Percentiles rank a stretch among this genome's conserved stretches.
Evolutionary conservation across 2,329 filamentous ascomycete species (phyloP).

Genomic region (Verticillium longisporum): DNA sequence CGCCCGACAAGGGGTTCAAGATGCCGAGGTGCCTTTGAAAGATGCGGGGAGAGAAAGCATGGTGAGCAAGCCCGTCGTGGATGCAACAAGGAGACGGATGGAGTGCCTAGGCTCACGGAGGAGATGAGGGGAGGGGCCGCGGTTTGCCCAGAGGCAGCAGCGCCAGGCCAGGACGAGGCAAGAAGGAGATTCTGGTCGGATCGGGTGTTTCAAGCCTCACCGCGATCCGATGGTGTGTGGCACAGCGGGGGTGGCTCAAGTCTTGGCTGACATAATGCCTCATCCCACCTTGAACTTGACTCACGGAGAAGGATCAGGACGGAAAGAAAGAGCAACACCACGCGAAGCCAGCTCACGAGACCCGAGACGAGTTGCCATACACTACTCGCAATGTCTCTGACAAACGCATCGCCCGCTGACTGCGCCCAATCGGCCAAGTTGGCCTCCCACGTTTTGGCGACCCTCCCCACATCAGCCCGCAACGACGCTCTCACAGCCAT

Average conservation of each 20-base stretch:
- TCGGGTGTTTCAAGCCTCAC: neutral
- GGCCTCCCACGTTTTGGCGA: conserved; percentile 77
- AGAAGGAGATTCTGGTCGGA: neutral
- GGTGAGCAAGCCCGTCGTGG: neutral
- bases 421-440: conserved; percentile 72
- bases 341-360: neutral
- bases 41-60: neutral
- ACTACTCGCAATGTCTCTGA: conserved; percentile 73
- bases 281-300: neutral
- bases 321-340: neutral
- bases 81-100: neutral
- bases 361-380: neutral
- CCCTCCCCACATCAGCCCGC: conserved; percentile 66
- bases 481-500: conserved; percentile 83
- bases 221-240: neutral
- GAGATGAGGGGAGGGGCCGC: no score
- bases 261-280: neutral
- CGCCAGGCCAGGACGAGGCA: neutral
- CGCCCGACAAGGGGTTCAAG: neutral
- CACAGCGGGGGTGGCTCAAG: neutral
- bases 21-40: neutral
- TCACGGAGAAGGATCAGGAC: neutral
- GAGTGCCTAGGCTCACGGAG: neutral
- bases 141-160: no score
- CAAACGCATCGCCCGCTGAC: conserved; percentile 71